Percentiles rank a stretch among this genome's conserved stretches.
These are phyloP conservation scores for Phytophthora rubi DNA, from an alignment of 352 stramenopile species.

Conservation along the genomic window DNA sequence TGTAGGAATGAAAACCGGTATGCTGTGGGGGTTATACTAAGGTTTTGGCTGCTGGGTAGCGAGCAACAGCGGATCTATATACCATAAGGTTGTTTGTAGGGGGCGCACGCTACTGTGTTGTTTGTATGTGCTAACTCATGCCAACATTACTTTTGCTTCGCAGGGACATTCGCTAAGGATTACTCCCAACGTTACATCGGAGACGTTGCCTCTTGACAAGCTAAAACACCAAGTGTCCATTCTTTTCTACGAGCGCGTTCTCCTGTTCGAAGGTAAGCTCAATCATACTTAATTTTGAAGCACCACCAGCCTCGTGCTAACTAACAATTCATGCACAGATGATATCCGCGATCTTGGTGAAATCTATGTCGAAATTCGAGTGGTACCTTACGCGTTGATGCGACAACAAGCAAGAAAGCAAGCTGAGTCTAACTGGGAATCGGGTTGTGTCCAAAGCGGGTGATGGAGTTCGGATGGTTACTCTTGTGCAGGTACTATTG, in stretches of 20 bases:
- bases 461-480: slow-evolving; percentile 75
- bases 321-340: slow-evolving; percentile 35
- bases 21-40: neutral
- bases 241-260: slow-evolving; percentile 61
- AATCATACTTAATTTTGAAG: neutral
- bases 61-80: slow-evolving; percentile 45
- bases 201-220: slow-evolving; percentile 59
- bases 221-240: slow-evolving; percentile 59
- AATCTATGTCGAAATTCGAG: slow-evolving; percentile 65
- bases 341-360: slow-evolving; percentile 71
- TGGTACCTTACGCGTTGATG: slow-evolving; percentile 35
- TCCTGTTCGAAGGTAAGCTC: slow-evolving; percentile 64
- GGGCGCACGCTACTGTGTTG: neutral
- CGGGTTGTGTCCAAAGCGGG: slow-evolving; percentile 39
- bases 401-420: neutral
- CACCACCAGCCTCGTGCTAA: neutral
- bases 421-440: neutral
- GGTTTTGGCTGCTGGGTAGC: slow-evolving; percentile 16
- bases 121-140: neutral
- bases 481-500: slow-evolving; percentile 71
- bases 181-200: slow-evolving; percentile 13
- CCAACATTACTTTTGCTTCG: neutral
- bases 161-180: slow-evolving; percentile 14
- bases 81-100: slow-evolving; percentile 20
- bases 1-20: neutral